Conservation (phyloP, 768 basidiomycete species). For the Tulasnella sp. region DNA sequence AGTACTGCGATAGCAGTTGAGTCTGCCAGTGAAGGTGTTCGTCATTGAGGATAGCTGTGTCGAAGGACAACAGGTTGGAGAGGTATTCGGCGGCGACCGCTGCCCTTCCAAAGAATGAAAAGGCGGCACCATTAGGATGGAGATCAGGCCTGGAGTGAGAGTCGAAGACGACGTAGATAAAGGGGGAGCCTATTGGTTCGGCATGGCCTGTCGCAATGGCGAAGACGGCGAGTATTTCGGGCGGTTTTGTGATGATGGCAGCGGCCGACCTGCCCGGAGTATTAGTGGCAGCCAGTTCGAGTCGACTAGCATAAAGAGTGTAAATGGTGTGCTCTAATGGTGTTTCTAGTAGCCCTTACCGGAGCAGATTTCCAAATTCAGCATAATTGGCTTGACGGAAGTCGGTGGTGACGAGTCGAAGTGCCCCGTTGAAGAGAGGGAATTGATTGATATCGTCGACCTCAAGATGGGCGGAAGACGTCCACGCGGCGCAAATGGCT, state of each 20-base stretch:
- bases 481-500: constrained; percentile 57
- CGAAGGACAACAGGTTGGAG: constrained; percentile 27
- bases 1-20: constrained; percentile 58
- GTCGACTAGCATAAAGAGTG: background rate
- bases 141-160: constrained; percentile 57
- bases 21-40: constrained; percentile 56
- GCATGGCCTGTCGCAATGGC: constrained; percentile 34
- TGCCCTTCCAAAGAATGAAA: constrained; percentile 45
- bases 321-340: background rate
- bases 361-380: background rate
- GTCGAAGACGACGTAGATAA: constrained; percentile 60
- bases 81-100: constrained; percentile 28
- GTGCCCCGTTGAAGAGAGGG: constrained; percentile 49
- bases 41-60: constrained; percentile 17
- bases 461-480: constrained; percentile 51
- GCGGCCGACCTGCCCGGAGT: constrained; percentile 34
- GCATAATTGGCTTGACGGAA: constrained; percentile 22
- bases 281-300: background rate
- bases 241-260: constrained; percentile 63
- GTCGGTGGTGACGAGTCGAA: constrained; percentile 26
- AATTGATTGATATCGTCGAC: constrained; percentile 51
- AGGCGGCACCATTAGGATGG: constrained; percentile 58
- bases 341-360: background rate
- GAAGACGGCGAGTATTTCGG: constrained; percentile 63
- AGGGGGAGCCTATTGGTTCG: constrained; percentile 3